Percentiles rank a stretch among this genome's conserved stretches.
These are phyloP conservation scores for Hanseniaspora lachancei DNA, from an alignment of 805 yeast species.

Conservation along the genomic window DNA sequence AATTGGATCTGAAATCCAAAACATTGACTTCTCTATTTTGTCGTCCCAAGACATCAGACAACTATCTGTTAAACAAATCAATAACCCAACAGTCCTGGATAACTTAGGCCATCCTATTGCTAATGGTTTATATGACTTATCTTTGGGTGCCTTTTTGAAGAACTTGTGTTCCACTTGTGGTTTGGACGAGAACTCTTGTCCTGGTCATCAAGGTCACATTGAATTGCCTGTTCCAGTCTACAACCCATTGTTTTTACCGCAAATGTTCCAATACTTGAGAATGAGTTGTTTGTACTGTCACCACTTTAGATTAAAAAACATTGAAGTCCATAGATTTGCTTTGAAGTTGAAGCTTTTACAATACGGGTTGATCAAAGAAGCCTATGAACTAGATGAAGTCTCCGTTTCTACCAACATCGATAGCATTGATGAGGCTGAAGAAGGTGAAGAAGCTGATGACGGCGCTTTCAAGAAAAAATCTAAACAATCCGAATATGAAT, in stretches of 20 bases:
- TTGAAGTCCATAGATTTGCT: conserved; percentile 61
- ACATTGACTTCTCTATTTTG: conserved; percentile 84
- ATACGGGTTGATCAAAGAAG: conserved; percentile 75
- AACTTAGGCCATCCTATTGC: conserved; percentile 89
- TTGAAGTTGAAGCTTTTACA: conserved; percentile 75
- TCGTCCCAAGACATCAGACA: conserved; percentile 70
- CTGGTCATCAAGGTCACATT: conserved; percentile 97
- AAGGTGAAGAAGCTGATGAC: conserved; percentile 32
- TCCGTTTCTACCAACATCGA: conserved; percentile 26
- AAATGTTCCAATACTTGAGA: conserved; percentile 72
- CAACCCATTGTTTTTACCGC: conserved; percentile 88
- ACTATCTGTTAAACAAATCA: conserved; percentile 86
- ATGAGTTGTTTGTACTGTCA: conserved; percentile 84
- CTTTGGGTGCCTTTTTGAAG: conserved; percentile 86
- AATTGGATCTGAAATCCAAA: conserved; percentile 81
- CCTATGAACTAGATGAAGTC: conserved; percentile 58
- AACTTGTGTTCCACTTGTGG: conserved; percentile 94
- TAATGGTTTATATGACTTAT: conserved; percentile 86
- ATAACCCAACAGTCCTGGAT: conserved; percentile 91
- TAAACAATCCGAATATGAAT: conserved; percentile 24
- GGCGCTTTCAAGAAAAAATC: conserved; percentile 17
- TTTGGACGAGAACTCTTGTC: conserved; percentile 82
- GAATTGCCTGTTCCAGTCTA: conserved; percentile 92
- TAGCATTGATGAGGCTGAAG: conserved; percentile 36
- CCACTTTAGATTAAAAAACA: conserved; percentile 54